Conservation (phyloP, 1,284 basidiomycete species). For the Thelephora terrestris region DNA sequence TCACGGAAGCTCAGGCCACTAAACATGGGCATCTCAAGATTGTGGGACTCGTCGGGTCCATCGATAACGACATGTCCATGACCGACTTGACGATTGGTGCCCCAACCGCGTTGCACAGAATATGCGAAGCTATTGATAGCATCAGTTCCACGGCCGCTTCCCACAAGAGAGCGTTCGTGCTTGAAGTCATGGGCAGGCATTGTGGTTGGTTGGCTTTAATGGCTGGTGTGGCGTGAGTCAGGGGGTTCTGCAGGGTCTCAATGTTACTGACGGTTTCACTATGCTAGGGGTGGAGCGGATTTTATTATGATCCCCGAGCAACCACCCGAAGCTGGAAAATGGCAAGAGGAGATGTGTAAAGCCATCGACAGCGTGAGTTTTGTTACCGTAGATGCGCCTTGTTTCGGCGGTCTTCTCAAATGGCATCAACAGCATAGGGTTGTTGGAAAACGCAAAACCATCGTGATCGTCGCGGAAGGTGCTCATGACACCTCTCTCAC, state of each 20-base stretch:
- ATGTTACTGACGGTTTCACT: neutral
- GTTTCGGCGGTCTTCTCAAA: neutral
- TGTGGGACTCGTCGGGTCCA: slow-evolving; percentile 94
- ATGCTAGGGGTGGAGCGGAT: slow-evolving; percentile 78
- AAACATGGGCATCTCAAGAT: slow-evolving; percentile 84
- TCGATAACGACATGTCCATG: slow-evolving; percentile 99
- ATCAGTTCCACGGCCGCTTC: slow-evolving; percentile 96
- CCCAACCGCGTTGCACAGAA: slow-evolving; percentile 89
- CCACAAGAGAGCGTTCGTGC: slow-evolving; percentile 95
- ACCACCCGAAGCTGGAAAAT: slow-evolving; percentile 71
- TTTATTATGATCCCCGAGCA: slow-evolving; percentile 96
- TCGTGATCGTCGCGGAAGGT: slow-evolving; percentile 97
- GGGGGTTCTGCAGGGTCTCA: neutral
- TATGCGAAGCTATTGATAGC: slow-evolving; percentile 96
- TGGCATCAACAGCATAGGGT: slow-evolving; percentile 63
- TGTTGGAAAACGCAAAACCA: slow-evolving; percentile 93
- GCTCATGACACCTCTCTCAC: slow-evolving; percentile 84
- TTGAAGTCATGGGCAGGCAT: slow-evolving; percentile 98
- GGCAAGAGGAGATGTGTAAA: slow-evolving; percentile 92
- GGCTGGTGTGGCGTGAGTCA: slow-evolving; percentile 74
- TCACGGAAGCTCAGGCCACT: slow-evolving; percentile 64
- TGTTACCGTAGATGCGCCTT: neutral
- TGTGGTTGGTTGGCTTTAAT: slow-evolving; percentile 96
- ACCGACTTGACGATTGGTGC: slow-evolving; percentile 97
- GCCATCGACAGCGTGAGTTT: slow-evolving; percentile 63